phyloP scores from a whole-genome alignment of 225 moss, liverwort and hornwort species.

The Sphagnum tenellum region DNA sequence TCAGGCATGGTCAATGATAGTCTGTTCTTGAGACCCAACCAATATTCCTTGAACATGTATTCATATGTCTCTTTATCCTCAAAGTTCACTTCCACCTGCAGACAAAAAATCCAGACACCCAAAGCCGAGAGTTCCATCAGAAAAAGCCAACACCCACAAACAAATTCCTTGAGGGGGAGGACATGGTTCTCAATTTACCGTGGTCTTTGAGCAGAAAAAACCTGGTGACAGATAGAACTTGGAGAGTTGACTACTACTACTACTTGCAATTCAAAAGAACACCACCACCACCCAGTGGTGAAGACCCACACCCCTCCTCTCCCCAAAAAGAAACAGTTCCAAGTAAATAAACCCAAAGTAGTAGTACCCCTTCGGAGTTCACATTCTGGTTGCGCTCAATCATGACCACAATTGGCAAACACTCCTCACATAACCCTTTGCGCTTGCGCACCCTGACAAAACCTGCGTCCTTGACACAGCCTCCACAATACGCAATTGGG shows the following conservation, averaged over 20 bases:
- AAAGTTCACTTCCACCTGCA: constrained; percentile 55
- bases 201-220: no score
- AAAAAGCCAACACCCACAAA: no score
- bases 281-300: neutral
- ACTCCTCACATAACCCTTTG: constrained; percentile 51
- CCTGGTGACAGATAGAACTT: no score
- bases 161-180: no score
- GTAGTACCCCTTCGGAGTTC: constrained; percentile 39
- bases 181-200: neutral
- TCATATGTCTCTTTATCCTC: constrained; percentile 50
- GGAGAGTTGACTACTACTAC: no score
- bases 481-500: constrained; percentile 36
- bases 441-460: constrained; percentile 41
- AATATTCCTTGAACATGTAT: constrained; percentile 50
- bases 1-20: constrained; percentile 26
- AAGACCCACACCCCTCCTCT: no score
- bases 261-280: neutral
- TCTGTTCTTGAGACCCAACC: constrained; percentile 34
- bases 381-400: constrained; percentile 42
- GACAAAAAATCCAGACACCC: neutral
- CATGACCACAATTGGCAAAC: constrained; percentile 53
- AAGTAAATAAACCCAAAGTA: no score
- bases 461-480: constrained; percentile 33
- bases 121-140: no score
- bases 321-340: neutral